Base-by-base conservation (phyloP, 331 rosid genomes). In the Malus hybrid region DNA sequence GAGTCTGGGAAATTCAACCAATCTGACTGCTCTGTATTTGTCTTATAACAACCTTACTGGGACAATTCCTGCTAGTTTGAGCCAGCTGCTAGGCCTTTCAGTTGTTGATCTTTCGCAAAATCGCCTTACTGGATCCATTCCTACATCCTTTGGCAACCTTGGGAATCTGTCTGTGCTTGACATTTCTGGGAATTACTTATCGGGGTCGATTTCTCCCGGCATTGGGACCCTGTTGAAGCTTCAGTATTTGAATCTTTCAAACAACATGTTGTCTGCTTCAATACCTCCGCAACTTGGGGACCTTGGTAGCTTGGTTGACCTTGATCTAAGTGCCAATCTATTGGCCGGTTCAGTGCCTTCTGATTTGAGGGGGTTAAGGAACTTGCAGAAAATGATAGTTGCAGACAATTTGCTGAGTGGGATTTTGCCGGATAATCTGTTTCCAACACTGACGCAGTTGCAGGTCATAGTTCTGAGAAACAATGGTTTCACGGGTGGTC, bases 261-360 rank as follows among this genome's bases (percentile, higher is more conserved):
- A 74, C 71, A 93, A 91, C 71, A 71, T 15, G 73, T 75, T 93
- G 15, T 77, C 88, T 55, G 86, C 88, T 56, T 73, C 91, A 12
- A 61, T 93, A 79, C 98, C 97, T 79, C 22, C 86, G 33, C 69
- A 82, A 55, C 74, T 93, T 31, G 94, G 93, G 69, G 78, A 80
- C 84, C 90, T 94, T 65, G 59, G 32, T 65, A 88, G 84, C 81
- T 76, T 94, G 74, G 85, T 90, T 83, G 96, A 88, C 88, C 90
- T 94, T 86, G 98, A 91, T 82, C 90, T 94, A 57, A 85, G 96
- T 78, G 73, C 72, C 76, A 94, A 94, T 86, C 68, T 80, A 60
- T 85, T 93, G 65, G 69, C 81, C 1, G 94, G 91, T 6, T 32
- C 83, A 7, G 52, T 90, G 77, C 86, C 90, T 67, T 63, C 16